phyloP scores from a whole-genome alignment of 306 rosid genomes.

The Medicago ruthenica region DNA sequence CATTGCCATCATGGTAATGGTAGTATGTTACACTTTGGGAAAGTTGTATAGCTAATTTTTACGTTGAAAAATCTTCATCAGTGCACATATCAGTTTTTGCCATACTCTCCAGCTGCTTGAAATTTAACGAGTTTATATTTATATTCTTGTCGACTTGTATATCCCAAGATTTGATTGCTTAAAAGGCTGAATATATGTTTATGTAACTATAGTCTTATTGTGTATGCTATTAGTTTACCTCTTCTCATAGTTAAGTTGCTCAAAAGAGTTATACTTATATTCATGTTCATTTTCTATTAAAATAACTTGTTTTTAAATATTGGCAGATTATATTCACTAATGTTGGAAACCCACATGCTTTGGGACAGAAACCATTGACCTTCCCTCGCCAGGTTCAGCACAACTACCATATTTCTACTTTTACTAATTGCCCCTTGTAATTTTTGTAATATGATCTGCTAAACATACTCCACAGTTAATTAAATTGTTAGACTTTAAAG shows the following conservation, averaged over 20 bases:
- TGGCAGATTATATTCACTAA: constrained; percentile 94
- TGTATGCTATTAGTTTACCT: background rate
- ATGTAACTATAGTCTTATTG: constrained; percentile 18
- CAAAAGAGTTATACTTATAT: background rate
- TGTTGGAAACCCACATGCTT: constrained; percentile 99
- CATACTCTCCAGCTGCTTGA: background rate
- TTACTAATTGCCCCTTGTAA: constrained; percentile 11
- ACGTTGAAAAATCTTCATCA: background rate
- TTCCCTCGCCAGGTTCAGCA: constrained; percentile 95
- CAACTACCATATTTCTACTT: constrained; percentile 38
- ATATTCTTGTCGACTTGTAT: background rate
- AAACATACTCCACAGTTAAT: constrained; percentile 25
- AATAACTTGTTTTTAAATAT: constrained; percentile 38
- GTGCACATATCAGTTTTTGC: background rate
- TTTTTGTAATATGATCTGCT: constrained; percentile 18
- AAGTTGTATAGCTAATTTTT: background rate
- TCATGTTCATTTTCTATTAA: background rate
- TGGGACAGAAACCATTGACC: constrained; percentile 95
- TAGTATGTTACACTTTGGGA: background rate
- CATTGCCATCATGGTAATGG: background rate
- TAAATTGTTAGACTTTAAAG: constrained; percentile 5
- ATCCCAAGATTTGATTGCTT: constrained; percentile 26
- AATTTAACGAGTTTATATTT: too few relatives aligned
- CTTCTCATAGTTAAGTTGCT: background rate
- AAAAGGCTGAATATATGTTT: constrained; percentile 9